Base-by-base conservation (phyloP, 2,329 filamentous ascomycete genomes). In the Chaetomiaceae sp. region DNA sequence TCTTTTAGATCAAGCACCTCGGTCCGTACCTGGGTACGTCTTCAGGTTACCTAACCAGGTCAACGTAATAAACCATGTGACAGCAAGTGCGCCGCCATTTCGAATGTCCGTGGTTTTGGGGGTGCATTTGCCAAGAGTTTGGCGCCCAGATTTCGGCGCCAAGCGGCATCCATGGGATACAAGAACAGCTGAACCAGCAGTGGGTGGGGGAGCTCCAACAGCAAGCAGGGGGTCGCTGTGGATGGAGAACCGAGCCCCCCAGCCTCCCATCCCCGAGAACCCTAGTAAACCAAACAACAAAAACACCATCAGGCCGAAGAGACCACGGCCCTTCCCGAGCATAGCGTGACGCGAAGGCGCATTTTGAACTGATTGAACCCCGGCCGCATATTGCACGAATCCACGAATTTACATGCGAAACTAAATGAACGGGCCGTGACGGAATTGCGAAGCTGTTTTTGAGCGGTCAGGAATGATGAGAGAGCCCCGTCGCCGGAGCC, bases 401-500 rank as follows among this genome's bases (percentile, higher is more conserved):
- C 50, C 41, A 56, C 41, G 9, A 9, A 36, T 51, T 36, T 37
- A 44, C 36, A 30, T 27, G 23, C 16, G 32, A 51, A 38, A 27
- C 47, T 52, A 48, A 58, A 62, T 58, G 58, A 61, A 55, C 53
- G 57, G 46, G 47, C 58, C 58, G 48, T 59, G 47, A 58, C 51
- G 51, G 37, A 30, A 47, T 37, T 34, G 37, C 37, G 43, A 32
- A 47, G 46, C 40, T 48, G 46, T 53, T 49, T 54, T 38, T 53
- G 36, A 30, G 32, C 42, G 36, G 37, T 48, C 57, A 40, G 56
- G 27, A 66, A 80, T 77, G 76, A 76, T 79, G 76, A 72, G 75
- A 71, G 73, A 76, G 65, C 71, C 73, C 69, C 77, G 77, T 67
- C 76, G 75, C 64, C 75, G 78, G 71, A 81, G 78, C 70, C 76